A percentile compares a stretch with the other conserved stretches of the same genome.
Evolutionary conservation across 148 eudicot species (phyloP).

Genomic region (Pharnaceum exiguum): DNA sequence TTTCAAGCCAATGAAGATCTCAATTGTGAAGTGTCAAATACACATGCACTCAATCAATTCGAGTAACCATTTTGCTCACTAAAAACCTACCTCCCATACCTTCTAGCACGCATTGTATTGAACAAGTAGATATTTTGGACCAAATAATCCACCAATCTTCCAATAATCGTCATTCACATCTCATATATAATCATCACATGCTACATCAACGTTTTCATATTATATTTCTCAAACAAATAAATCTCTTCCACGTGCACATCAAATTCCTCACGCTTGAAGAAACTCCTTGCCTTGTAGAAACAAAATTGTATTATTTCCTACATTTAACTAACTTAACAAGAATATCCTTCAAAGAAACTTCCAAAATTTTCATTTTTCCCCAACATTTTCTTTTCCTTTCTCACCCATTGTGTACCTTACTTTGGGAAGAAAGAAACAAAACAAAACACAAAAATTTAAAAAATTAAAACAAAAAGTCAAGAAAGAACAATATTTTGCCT

Average conservation of each 20-base stretch:
- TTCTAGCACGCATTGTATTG: no score
- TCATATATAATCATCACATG: not conserved
- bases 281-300: conserved; percentile 3
- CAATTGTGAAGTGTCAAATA: no score
- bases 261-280: not conserved
- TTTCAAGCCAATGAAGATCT: no score
- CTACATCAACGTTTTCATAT: not conserved
- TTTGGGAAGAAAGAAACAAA: not conserved
- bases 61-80: no score
- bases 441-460: no score
- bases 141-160: not conserved
- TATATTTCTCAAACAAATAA: not conserved
- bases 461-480: not conserved
- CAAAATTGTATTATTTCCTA: no score
- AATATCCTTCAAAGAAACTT: no score
- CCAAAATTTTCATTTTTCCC: not conserved
- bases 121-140: no score
- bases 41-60: no score
- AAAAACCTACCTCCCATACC: no score
- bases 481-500: not conserved
- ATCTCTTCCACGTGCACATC: not conserved
- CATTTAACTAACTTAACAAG: no score
- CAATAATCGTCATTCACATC: no score
- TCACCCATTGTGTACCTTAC: not conserved
- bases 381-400: not conserved